Base-by-base conservation (phyloP, 495 filamentous ascomycete species). In the Aspergillus sclerotiicarbonarius region DNA sequence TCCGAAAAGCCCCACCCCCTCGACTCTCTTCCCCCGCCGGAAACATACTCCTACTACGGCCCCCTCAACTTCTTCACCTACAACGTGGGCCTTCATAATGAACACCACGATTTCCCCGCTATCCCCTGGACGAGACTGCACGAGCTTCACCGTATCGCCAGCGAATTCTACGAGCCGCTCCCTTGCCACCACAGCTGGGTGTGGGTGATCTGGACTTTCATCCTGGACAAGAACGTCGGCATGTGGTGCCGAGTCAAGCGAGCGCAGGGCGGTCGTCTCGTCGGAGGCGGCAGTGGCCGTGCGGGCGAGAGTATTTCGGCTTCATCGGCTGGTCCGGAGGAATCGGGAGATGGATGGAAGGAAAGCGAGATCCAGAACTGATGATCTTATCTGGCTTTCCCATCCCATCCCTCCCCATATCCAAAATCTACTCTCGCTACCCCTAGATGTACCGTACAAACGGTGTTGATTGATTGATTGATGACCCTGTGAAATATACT, bases 41-140 rank as follows among this genome's bases (percentile, higher is more conserved):
- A 99, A 78, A 99, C 94, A 0, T 99, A 88, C 76, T 92, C 88
- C 30, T 99, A 99, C 78, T 99, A 99, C 70, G 94, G 94, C 6
- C 84, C 89, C 0, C 80, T 98, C 43, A 99, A 99, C 73, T 71
- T 92, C 50, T 72, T 99, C 18, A 96, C 92, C 1, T 99, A 97
- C 74, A 98, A 99, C 61, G 94, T 99, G 9, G 94, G 94, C 16
- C 71, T 96, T 62, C 94, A 99, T 71, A 99, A 99, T 65, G 94
- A 99, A 76, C 94, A 98, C 72, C 94, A 99, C 67, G 94, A 98
- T 70, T 98, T 98, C 77, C 94, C 94, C 20, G 94, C 95, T 20
- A 83, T 98, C 51, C 93, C 94, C 3, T 99, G 94, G 94, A 96
- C 91, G 4, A 78, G 85, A 7, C 78, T 99, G 21, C 87, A 87